phyloP scores from a whole-genome alignment of 345 rosid genomes.

The Syzygium aqueum region DNA sequence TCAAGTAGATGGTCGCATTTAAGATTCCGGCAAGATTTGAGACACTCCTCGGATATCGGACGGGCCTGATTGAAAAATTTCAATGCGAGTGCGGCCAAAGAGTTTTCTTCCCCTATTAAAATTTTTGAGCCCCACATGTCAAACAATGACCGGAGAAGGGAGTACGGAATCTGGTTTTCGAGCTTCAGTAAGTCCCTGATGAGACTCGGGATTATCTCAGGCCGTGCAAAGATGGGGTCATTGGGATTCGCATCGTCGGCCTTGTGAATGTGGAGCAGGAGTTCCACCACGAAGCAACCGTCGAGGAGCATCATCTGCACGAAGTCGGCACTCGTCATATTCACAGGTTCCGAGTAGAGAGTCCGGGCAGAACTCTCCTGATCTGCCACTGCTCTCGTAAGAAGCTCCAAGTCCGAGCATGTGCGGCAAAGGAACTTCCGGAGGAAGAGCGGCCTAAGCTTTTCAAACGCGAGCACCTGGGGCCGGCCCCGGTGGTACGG shows the following conservation, averaged over 20 bases:
- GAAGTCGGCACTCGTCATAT: not conserved
- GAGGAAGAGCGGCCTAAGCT: slow-evolving; percentile 3
- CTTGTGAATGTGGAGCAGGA: not conserved
- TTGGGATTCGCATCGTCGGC: too few relatives aligned
- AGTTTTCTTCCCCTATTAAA: too few relatives aligned
- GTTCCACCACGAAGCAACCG: slow-evolving; percentile 11
- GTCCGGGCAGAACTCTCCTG: not conserved
- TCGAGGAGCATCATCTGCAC: slow-evolving; percentile 13
- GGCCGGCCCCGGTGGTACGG: slow-evolving; percentile 3
- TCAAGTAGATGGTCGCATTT: not conserved
- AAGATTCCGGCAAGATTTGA: not conserved
- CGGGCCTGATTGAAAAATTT: not conserved
- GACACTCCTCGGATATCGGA: not conserved
- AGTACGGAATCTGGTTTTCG: not conserved
- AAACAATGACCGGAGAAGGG: not conserved
- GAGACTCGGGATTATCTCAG: not conserved
- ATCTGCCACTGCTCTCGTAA: not conserved
- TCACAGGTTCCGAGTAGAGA: not conserved
- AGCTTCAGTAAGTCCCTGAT: not conserved
- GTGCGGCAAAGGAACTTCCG: not conserved
- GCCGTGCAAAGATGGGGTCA: not conserved
- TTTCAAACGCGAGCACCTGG: not conserved
- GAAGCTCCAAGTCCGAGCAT: not conserved
- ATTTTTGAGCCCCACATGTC: too few relatives aligned
- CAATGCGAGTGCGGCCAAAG: not conserved